These are phyloP conservation scores for Ophiostoma pallidulum DNA, from an alignment of 2,329 filamentous ascomycete species.

Conservation along the genomic window DNA sequence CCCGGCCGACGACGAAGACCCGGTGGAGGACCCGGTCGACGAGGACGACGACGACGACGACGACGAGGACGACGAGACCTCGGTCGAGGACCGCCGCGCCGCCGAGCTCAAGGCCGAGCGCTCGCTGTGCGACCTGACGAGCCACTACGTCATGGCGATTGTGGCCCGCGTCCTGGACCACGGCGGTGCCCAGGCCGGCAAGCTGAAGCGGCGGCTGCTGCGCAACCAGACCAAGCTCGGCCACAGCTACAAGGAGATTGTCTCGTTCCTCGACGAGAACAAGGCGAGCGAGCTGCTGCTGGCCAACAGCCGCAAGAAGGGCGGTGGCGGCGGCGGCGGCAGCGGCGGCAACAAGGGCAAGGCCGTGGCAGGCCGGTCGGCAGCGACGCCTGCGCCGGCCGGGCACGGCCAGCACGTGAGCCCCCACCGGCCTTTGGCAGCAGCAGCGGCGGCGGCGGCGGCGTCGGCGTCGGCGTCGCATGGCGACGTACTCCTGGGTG, in stretches of 20 bases:
- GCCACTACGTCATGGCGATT: conserved; percentile 74
- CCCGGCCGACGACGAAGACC: conserved; percentile 63
- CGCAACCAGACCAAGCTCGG: conserved; percentile 76
- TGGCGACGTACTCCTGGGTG: conserved; percentile 13
- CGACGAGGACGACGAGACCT: conserved; percentile 54
- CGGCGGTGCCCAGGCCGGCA: conserved; percentile 47
- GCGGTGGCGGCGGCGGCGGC: conserved; percentile 18
- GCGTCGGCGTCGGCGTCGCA: neutral
- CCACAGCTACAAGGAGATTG: conserved; percentile 73
- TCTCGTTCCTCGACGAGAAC: conserved; percentile 67
- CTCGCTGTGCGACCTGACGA: conserved; percentile 73
- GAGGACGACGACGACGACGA: conserved; percentile 47
- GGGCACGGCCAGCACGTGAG: neutral
- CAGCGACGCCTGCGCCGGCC: neutral
- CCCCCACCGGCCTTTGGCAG: too few relatives aligned
- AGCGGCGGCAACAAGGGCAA: conserved; percentile 27
- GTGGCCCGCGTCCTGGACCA: conserved; percentile 65
- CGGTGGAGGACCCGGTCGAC: conserved; percentile 53
- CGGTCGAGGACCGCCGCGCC: conserved; percentile 52
- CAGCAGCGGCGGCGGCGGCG: neutral
- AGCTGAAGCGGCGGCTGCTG: conserved; percentile 60
- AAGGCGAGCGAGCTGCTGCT: conserved; percentile 40
- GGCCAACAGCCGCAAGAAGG: conserved; percentile 30
- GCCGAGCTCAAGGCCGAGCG: conserved; percentile 71
- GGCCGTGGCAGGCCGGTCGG: conserved; percentile 20